phyloP scores from a whole-genome alignment of 768 basidiomycete genomes.

The Lactarius psammicola region DNA sequence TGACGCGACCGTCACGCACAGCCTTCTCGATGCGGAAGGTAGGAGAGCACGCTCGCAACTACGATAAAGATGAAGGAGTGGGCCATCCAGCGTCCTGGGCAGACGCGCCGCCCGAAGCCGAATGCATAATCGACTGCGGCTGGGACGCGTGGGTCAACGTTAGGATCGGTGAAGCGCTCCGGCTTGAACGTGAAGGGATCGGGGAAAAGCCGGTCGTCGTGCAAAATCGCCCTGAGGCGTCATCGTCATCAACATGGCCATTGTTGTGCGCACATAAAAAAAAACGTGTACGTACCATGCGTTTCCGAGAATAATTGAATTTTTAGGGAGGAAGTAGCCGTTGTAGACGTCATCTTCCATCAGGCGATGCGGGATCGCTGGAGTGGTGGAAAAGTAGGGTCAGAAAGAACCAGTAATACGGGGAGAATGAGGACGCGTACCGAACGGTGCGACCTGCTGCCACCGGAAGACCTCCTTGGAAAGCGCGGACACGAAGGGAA shows the following conservation, averaged over 20 bases:
- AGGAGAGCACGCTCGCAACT: slow-evolving; percentile 28
- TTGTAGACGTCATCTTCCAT: slow-evolving; percentile 31
- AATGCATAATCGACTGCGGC: slow-evolving; percentile 29
- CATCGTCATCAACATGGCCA: background rate
- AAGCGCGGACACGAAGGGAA: slow-evolving; percentile 31
- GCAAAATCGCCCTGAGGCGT: slow-evolving; percentile 28
- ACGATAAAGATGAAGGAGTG: slow-evolving; percentile 26
- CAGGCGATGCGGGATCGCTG: slow-evolving; percentile 30
- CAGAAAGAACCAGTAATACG: background rate
- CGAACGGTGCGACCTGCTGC: slow-evolving; percentile 30
- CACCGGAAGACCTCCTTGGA: slow-evolving; percentile 32
- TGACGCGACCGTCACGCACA: slow-evolving; percentile 25
- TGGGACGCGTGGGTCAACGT: slow-evolving; percentile 17
- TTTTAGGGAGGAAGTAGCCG: slow-evolving; percentile 32
- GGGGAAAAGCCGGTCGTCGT: slow-evolving; percentile 33
- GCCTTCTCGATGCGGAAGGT: slow-evolving; percentile 26
- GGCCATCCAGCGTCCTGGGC: slow-evolving; percentile 31
- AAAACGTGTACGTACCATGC: slow-evolving; percentile 22
- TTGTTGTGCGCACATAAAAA: too few relatives aligned
- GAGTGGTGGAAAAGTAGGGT: background rate
- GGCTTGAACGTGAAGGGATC: slow-evolving; percentile 36
- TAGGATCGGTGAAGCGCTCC: slow-evolving; percentile 32
- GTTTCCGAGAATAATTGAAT: slow-evolving; percentile 28
- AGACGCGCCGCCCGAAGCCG: slow-evolving; percentile 31
- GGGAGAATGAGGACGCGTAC: slow-evolving; percentile 2